phyloP scores from a whole-genome alignment of 2,329 filamentous ascomycete species.

The Neurospora sp. region DNA sequence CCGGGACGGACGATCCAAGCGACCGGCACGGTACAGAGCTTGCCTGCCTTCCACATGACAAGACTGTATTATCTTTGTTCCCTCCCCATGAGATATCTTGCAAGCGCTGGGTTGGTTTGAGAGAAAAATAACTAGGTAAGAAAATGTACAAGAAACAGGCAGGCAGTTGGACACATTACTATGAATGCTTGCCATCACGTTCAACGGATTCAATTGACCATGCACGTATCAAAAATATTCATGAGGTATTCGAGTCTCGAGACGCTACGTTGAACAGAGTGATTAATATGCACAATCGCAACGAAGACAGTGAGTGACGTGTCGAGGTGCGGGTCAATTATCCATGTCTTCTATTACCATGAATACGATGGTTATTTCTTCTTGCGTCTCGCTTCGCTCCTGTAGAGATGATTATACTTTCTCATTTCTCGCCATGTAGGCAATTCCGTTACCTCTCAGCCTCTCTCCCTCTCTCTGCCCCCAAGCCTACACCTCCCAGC shows the following conservation, averaged over 20 bases:
- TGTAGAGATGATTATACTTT: background rate
- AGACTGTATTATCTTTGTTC: background rate
- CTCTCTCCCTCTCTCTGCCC: background rate
- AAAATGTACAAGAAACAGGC: background rate
- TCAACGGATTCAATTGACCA: background rate
- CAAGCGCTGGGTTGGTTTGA: background rate
- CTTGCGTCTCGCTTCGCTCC: no score
- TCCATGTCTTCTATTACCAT: no score
- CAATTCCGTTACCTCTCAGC: background rate
- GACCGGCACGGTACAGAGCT: background rate
- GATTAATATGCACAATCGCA: background rate
- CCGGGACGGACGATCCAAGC: background rate
- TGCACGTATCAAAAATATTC: background rate
- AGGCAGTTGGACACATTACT: background rate
- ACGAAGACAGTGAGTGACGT: background rate
- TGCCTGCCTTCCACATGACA: background rate
- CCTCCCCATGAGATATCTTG: background rate
- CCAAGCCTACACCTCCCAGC: background rate
- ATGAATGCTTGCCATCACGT: background rate
- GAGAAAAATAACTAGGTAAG: background rate
- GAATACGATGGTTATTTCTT: no score
- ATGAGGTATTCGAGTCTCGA: background rate
- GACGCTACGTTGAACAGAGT: background rate
- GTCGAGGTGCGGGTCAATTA: no score
- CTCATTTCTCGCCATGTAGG: background rate